Base-by-base conservation (phyloP, 352 stramenopile genomes). In the Globisporangium ultimum region DNA sequence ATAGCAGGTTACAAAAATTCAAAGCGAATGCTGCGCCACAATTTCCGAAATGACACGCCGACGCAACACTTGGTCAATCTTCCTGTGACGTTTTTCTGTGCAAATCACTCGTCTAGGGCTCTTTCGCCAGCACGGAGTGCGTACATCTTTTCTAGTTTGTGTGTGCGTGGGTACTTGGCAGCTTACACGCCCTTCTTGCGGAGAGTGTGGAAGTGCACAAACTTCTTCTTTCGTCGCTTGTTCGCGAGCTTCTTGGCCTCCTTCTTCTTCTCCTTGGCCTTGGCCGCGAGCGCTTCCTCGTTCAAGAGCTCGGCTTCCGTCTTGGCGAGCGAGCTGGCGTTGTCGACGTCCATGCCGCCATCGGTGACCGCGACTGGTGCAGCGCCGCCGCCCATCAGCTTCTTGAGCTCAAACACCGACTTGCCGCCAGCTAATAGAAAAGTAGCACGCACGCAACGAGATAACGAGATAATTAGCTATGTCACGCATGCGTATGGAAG, bases 131-230 rank as follows among this genome's bases (percentile, higher is more conserved):
- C 15, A 40, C 8, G 28, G 28, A 36, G 28, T 28, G 21, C 14
- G 40, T 2, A 58, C 28, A 11, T 36, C 28, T 36, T 10, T 36
- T 45, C 40, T 45, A 45, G 40, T 45, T 15, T 45, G 2, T 14
- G 34, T 5, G 49, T 18, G 15, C 20, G 22, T 1, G 18, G 20
- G 20, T 2, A 20, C 10, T 14, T 2, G 8, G n/a, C 21, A n/a
- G 41, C 64, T 79, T 87, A 93, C 68, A 89, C 81, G 53, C 85
- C 85, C 72, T 95, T 95, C 77, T 95, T 95, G 60, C 85, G 85
- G 43, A 93, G 71, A 53, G 78, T 76, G 74, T 95, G 83, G 71
- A 95, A 93, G 66, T 91, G 83, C 60, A 95, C 74, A 46, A 93
- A 91, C 68, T 93, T 93, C 58, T 85, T 80, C 76, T 87, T 89